Base-by-base conservation (phyloP, 495 filamentous ascomycete genomes). In the Lasiosphaeriaceae sp. region DNA sequence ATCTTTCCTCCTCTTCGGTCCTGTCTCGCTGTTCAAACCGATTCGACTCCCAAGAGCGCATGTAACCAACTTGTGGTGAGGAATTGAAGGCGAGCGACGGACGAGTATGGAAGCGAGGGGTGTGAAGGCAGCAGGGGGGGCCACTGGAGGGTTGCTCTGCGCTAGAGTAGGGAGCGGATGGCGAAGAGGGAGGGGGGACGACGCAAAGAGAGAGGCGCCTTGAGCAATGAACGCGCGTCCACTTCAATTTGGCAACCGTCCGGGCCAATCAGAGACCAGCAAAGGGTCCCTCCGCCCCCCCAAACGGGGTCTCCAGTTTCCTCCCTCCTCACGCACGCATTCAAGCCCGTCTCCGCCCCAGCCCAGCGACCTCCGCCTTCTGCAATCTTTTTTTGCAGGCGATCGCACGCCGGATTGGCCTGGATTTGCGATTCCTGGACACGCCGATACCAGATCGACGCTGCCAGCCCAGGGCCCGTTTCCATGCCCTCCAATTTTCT, bases 191-290 rank as follows among this genome's bases (percentile, higher is more conserved):
- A 51, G 45, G 53, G 55, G 58, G 50, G 58, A 61, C 48, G 58
- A 61, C 48, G 58, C 59, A 64, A 47, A 17, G 37, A 53, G 58
- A 60, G 62, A 61, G 55, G 48, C 52, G 45, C 48, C 54, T 59
- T 62, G 49, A 41, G 52, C 49, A 52, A 50, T 52, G 65, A 62
- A 68, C 66, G 66, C 66, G 66, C 66, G 66, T 66, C 61, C 62
- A 54, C 54, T 54, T 57, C 47, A 50, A 60, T 60, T 52, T 60
- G 52, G 52, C 37, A 45, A 14, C 16, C 21, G 21, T 12, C 48
- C 39, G 20, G 50, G 44, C 60, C 60, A 66, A 66, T 68, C 56
- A 68, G n/a, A 41, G 9, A 22, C 17, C 23, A 1, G 4, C 39
- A 19, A 47, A 57, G 47, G 58, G 56, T 58, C 60, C 62, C 66